These are phyloP conservation scores for Naganishia onofrii DNA, from an alignment of 768 basidiomycete species.

Conservation along the genomic window DNA sequence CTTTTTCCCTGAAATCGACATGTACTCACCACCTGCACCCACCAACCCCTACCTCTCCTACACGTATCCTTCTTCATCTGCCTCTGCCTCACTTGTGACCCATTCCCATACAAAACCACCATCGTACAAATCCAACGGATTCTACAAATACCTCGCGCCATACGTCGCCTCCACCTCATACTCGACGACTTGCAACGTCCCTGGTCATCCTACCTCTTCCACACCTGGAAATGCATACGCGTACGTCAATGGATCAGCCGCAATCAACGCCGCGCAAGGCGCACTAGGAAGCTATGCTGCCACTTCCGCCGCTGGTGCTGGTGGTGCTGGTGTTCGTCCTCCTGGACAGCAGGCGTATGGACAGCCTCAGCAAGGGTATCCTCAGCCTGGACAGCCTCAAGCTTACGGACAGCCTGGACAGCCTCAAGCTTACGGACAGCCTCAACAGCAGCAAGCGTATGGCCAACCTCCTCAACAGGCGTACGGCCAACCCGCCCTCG, in stretches of 20 bases:
- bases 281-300: slow-evolving; percentile 9
- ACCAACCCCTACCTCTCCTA: not conserved
- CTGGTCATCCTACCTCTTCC: slow-evolving; percentile 4
- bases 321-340: not conserved
- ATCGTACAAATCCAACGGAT: not conserved
- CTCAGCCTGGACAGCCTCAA: slow-evolving; percentile 31
- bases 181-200: not conserved
- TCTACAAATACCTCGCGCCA: slow-evolving; percentile 6
- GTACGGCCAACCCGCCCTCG: not conserved
- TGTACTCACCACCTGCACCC: slow-evolving; percentile 15
- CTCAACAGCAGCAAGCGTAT: slow-evolving; percentile 31
- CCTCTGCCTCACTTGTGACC: not conserved
- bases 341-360: not conserved
- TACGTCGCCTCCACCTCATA: not conserved
- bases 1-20: not conserved
- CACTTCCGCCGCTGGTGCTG: not conserved
- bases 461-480: slow-evolving; percentile 32
- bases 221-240: too few species aligned
- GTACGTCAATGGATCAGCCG: not conserved
- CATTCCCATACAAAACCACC: not conserved
- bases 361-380: slow-evolving; percentile 31
- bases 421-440: slow-evolving; percentile 32
- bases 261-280: slow-evolving; percentile 10
- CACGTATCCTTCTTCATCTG: not conserved
- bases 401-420: slow-evolving; percentile 36